phyloP scores from a whole-genome alignment of 306 rosid species.

The Hippophae rhamnoides region DNA sequence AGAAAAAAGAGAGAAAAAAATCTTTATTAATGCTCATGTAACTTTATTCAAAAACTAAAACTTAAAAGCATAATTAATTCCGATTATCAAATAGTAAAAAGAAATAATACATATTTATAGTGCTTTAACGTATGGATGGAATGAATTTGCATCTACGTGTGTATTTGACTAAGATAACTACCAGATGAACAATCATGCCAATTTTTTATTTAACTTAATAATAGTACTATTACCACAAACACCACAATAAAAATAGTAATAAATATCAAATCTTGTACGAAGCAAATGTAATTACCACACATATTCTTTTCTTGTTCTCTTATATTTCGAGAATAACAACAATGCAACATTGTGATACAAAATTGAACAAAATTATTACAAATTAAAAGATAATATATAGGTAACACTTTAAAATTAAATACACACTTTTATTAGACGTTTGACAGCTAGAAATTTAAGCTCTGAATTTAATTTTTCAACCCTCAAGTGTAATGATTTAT shows the following conservation, averaged over 20 bases:
- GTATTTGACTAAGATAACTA: conserved; percentile 20
- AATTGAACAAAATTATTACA: background rate
- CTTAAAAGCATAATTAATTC: no score
- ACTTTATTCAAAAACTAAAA: no score
- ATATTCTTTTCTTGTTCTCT: conserved; percentile 1
- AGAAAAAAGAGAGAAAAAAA: no score
- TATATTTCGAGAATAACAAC: conserved; percentile 18
- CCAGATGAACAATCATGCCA: conserved; percentile 4
- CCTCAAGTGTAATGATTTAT: background rate
- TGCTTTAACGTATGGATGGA: conserved; percentile 11
- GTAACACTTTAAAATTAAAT: background rate
- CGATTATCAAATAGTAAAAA: background rate
- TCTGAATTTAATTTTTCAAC: conserved; percentile 11
- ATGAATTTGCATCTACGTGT: conserved; percentile 21
- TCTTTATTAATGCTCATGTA: no score
- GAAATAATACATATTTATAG: conserved; percentile 19
- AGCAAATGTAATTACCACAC: conserved; percentile 18
- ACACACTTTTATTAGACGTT: conserved; percentile 14
- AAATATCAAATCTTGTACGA: conserved; percentile 14
- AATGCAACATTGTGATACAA: conserved; percentile 24
- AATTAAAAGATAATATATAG: background rate
- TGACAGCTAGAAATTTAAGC: conserved; percentile 4
- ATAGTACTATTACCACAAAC: background rate
- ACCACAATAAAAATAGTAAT: conserved; percentile 1
- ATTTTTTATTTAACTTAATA: background rate